These are phyloP conservation scores for Serendipita sp. DNA, from an alignment of 768 basidiomycete species.

Conservation along the genomic window DNA sequence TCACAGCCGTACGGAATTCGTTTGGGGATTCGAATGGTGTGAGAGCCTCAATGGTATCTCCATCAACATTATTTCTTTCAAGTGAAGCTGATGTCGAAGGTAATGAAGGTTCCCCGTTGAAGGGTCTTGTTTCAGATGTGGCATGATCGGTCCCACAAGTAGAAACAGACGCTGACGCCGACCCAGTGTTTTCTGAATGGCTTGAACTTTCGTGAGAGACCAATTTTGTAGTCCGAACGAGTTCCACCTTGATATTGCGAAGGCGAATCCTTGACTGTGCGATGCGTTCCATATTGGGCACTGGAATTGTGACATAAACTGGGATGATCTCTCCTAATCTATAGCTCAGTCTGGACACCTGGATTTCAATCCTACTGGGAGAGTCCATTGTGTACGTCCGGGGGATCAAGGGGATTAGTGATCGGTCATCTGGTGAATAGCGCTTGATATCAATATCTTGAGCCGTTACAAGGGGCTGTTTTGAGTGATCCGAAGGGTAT, in stretches of 20 bases:
- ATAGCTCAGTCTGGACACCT: conserved; percentile 58
- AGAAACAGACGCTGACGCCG: conserved; percentile 30
- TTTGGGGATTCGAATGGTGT: conserved; percentile 25
- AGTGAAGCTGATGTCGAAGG: neutral
- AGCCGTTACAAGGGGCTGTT: conserved; percentile 26
- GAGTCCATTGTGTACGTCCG: conserved; percentile 38
- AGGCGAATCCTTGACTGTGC: conserved; percentile 54
- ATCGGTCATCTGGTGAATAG: conserved; percentile 47
- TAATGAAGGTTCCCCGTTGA: neutral
- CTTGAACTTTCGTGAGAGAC: conserved; percentile 3
- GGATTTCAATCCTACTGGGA: conserved; percentile 51
- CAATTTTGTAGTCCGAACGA: conserved; percentile 31
- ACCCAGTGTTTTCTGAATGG: neutral
- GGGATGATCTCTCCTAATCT: conserved; percentile 58
- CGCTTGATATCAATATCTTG: conserved; percentile 58
- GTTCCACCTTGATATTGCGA: conserved; percentile 65
- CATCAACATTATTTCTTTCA: neutral
- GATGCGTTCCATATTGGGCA: conserved; percentile 51
- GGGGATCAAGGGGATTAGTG: conserved; percentile 36
- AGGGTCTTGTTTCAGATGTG: neutral
- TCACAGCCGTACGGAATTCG: conserved; percentile 39
- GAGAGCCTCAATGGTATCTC: conserved; percentile 9
- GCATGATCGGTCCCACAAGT: neutral
- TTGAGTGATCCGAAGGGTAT: conserved; percentile 25
- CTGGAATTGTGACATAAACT: conserved; percentile 63